Conservation (phyloP, 2,329 filamentous ascomycete genomes). For the Penicillium occitanis region DNA sequence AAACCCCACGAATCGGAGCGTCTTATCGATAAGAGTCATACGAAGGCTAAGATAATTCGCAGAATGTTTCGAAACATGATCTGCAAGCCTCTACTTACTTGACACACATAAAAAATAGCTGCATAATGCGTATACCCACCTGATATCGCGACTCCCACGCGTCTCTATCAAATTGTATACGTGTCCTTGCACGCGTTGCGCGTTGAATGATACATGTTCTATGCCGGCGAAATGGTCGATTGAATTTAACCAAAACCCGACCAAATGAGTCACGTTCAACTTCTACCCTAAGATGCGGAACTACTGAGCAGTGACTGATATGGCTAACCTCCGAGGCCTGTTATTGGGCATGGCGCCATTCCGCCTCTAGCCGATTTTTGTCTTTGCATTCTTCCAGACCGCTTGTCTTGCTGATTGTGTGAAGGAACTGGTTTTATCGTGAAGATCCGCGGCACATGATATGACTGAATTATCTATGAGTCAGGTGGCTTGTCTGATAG, state of each 20-base stretch:
- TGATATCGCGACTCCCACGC: conserved; percentile 5
- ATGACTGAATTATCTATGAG: background rate
- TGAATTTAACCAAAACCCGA: background rate
- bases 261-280: background rate
- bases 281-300: background rate
- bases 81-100: background rate
- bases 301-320: background rate
- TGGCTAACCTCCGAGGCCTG: background rate
- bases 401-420: conserved; percentile 1
- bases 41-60: background rate
- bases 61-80: conserved; percentile 19
- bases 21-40: conserved; percentile 14
- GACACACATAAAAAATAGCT: background rate
- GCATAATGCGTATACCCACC: background rate
- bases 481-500: conserved; percentile 12
- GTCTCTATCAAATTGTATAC: background rate
- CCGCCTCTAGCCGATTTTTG: conserved; percentile 7
- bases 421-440: background rate
- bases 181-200: conserved; percentile 3
- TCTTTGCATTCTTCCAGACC: background rate
- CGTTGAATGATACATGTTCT: conserved; percentile 3
- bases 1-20: background rate
- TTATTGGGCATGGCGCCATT: conserved; percentile 5
- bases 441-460: background rate
- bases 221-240: background rate